Evolutionary conservation across 352 stramenopile genomes (phyloP), one percentile per base, ranked within the genome.

Genomic region (Pseudoperonospora humuli): DNA sequence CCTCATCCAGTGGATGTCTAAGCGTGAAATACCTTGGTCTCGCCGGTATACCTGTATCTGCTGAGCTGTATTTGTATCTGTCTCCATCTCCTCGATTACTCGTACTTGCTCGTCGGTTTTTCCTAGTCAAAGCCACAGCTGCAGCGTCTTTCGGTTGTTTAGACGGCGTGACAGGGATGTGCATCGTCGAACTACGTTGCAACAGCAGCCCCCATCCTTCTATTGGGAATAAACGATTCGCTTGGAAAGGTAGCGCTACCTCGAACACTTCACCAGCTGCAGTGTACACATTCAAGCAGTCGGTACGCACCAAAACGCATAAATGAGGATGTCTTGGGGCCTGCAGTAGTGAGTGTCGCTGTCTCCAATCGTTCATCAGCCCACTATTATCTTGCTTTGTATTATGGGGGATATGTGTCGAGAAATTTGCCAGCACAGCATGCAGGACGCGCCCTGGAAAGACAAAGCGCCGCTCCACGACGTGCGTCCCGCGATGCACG

Each of bases 1-100:
- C 67, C 40, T 92, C 79, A 25, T 87, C 75, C 14, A 92, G 64
- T 19, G 79, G 79, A 37, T 86, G 72, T 23, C 63, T 39, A 2
- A 92, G 62, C 20, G 76, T 86, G 47, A 92, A 92, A 42, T 81
- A 84, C 9, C 70, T 60, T 7, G 79, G 76, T 21, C 61, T 71
- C 1, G 48, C 27, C 6, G 53, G 18, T 7, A 42, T 18, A 5
- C 47, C 35, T 18, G 48, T 61, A 10, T 55, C 39, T 13, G 38
- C 33, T 20, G 44, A 37, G 19, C 37, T 59, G 31, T 66, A 69
- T 14, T 57, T 66, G 45, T 63, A 66, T 25, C 39, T 49, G 18
- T 60, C 43, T 40, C 55, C 55, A 26, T 69, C 60, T 36, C 60
- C 60, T 59, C 60, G 37, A 35, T 69, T 69, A 25, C 55, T 66